Base-by-base conservation (phyloP, 2,329 filamentous ascomycete species). In the Pseudogymnoascus sp. region DNA sequence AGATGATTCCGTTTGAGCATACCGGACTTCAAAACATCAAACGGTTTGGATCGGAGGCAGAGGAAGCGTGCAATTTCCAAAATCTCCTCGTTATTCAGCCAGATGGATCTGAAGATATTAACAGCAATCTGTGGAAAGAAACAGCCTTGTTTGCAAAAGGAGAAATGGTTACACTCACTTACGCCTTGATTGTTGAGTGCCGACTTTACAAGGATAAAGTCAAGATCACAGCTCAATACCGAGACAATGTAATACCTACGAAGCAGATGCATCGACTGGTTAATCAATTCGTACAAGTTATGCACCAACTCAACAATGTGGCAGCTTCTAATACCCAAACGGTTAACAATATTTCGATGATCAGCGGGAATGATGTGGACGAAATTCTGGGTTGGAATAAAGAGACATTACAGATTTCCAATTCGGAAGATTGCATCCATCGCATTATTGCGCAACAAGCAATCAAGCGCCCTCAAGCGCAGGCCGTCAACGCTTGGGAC, bases 1-100 rank as follows among this genome's bases (percentile, higher is more conserved):
- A 76, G 7, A 77, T 80, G 64, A 80, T 82, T 18, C 78, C 78
- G 1, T 76, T 81, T 65, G 76, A 83, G 63, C 80, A 84, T 63
- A 69, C 75, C 12, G 67, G 67, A 9, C 37, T 68, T 12, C 62
- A 65, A 41, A 62, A 60, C 11, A 69, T 69, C 18, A 62, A 63
- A 28, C 30, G 28, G 8, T 28, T 68, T 18, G 60, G 63, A 5
- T 12, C 12, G 7, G 63, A 64, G 30, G 60, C 62, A 12, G 59
- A 59, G 0, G 47, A 58, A 38, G 64, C 63, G 12, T 68, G 63
- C 18, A 59, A 65, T 12, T 67, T 69, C 30, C 62, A 66, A 5
- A 66, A 64, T 36, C 60, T 68, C 20, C 22, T 69, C 0, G 65
- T 66, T 3, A 62, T 69, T 18, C 67, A 69, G 37, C 53, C 64